A percentile compares a stretch with the other conserved stretches of the same genome.
These are phyloP conservation scores for Neonectria hederae DNA, from an alignment of 2,329 filamentous ascomycete genomes.

Conservation along the genomic window DNA sequence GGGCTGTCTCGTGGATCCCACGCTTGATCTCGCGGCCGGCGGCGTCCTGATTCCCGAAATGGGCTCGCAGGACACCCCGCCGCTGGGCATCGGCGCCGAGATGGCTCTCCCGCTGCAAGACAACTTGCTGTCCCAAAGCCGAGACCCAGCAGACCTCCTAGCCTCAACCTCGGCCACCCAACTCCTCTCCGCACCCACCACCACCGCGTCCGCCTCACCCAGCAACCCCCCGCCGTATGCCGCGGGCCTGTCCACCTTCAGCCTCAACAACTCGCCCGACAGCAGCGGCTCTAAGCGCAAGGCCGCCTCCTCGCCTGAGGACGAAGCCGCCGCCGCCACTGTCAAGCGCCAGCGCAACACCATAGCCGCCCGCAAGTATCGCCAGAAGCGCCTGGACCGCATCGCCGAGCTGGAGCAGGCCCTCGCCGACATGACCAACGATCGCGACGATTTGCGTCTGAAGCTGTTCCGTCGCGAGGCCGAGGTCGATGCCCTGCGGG, in stretches of 20 bases:
- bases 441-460: conserved; percentile 71
- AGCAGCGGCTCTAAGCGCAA: conserved; percentile 34
- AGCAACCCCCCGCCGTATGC: conserved; percentile 36
- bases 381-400: conserved; percentile 75
- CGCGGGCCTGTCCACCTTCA: conserved; percentile 27
- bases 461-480: conserved; percentile 72
- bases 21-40: conserved; percentile 14
- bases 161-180: conserved; percentile 12
- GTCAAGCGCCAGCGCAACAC: conserved; percentile 75
- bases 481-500: conserved; percentile 68
- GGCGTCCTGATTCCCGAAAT: conserved; percentile 28
- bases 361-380: conserved; percentile 75
- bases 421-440: conserved; percentile 65
- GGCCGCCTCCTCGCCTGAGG: conserved; percentile 31
- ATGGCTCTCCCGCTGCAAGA: conserved; percentile 11
- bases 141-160: conserved; percentile 19
- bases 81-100: conserved; percentile 24
- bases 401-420: conserved; percentile 69
- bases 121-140: conserved; percentile 27
- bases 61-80: conserved; percentile 16
- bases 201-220: conserved; percentile 16
- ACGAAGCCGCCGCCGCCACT: conserved; percentile 40
- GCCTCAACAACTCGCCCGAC: conserved; percentile 24
- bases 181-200: conserved; percentile 11
- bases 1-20: conserved; percentile 14